Evolutionary conservation across 352 stramenopile species (phyloP).

Genomic region (Globisporangium splendens): DNA sequence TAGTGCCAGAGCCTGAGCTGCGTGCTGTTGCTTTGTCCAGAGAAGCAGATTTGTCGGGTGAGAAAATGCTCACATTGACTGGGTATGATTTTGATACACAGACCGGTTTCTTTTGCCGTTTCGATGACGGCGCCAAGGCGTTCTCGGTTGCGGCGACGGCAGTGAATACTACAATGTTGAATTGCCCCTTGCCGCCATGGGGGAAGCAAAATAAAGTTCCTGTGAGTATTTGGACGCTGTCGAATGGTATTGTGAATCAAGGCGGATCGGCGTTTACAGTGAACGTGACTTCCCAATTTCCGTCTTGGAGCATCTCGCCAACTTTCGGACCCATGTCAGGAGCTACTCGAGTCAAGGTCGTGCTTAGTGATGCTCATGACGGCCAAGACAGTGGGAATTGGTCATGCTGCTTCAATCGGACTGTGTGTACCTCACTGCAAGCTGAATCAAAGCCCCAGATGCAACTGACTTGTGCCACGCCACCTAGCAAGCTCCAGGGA

Average conservation of each 20-base stretch:
- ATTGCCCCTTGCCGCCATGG: slow-evolving; percentile 27
- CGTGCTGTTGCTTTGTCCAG: slow-evolving; percentile 3
- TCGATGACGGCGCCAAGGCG: slow-evolving; percentile 20
- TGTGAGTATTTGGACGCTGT: slow-evolving; percentile 30
- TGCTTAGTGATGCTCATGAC: neutral
- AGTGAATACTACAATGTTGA: slow-evolving; percentile 33
- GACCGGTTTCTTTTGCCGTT: slow-evolving; percentile 33
- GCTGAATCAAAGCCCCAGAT: neutral
- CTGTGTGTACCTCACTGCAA: slow-evolving; percentile 19
- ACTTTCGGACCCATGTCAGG: slow-evolving; percentile 15
- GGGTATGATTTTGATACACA: slow-evolving; percentile 41
- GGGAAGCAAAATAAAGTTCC: slow-evolving; percentile 9
- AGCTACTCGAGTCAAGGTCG: slow-evolving; percentile 11
- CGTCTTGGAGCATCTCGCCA: slow-evolving; percentile 24
- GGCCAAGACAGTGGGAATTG: slow-evolving; percentile 11
- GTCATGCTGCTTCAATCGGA: slow-evolving; percentile 36
- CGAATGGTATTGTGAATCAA: slow-evolving; percentile 7
- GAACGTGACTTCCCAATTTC: neutral
- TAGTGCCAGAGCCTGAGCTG: slow-evolving; percentile 28
- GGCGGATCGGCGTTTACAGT: slow-evolving; percentile 2
- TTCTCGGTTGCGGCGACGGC: slow-evolving; percentile 21
- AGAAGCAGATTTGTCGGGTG: neutral
- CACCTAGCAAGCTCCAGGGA: slow-evolving; percentile 16
- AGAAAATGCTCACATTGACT: slow-evolving; percentile 17
- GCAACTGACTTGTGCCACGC: slow-evolving; percentile 12